A percentile compares a stretch with the other conserved stretches of the same genome.
Conservation (phyloP, 768 basidiomycete genomes). For the Lepiota venenata region DNA sequence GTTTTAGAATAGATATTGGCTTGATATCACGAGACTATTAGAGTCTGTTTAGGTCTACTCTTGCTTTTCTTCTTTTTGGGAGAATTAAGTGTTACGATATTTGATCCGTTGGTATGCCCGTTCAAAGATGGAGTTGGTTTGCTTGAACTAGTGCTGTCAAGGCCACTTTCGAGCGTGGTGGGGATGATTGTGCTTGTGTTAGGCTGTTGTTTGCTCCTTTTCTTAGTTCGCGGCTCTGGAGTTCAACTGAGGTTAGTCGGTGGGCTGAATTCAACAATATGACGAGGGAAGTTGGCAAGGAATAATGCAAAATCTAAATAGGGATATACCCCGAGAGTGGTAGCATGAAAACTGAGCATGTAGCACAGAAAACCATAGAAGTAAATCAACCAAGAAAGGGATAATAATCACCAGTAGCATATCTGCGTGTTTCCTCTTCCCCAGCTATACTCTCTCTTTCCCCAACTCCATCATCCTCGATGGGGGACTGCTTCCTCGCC, state of each 20-base stretch:
- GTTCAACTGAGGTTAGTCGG: conserved; percentile 6
- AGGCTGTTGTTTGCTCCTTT: not conserved
- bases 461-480: not conserved
- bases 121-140: not conserved
- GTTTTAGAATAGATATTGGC: conserved; percentile 6
- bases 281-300: not conserved
- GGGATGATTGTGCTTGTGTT: not conserved
- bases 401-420: conserved; percentile 11
- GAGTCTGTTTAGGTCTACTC: not conserved
- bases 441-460: not conserved
- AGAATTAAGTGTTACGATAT: not conserved
- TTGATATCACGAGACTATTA: not conserved
- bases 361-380: not conserved
- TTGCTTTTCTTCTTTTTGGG: not conserved
- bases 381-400: not conserved
- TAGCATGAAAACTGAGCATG: not conserved
- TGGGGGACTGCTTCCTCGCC: not conserved
- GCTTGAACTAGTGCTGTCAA: not conserved
- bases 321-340: not conserved
- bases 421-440: not conserved
- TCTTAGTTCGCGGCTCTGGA: not conserved
- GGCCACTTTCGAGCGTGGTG: not conserved
- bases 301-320: not conserved
- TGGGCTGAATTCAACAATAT: not conserved
- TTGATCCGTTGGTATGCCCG: not conserved